Evolutionary conservation across 768 basidiomycete species (phyloP).

Genomic region (Leccinum truebloodii): DNA sequence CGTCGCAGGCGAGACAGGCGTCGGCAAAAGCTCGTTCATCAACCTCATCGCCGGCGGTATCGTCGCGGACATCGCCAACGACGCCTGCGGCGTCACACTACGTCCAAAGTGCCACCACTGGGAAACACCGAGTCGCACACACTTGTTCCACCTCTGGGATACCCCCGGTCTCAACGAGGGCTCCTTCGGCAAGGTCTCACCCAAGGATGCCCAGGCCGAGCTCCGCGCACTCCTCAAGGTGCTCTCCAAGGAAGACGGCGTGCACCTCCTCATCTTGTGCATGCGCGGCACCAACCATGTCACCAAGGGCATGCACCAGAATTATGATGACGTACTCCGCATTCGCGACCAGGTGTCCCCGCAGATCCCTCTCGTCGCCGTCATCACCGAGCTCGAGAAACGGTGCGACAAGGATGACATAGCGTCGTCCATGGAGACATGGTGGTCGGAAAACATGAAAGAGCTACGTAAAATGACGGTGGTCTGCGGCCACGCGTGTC

Average conservation of each 20-base stretch:
- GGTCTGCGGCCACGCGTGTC: conserved; percentile 23
- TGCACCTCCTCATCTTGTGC: conserved; percentile 28
- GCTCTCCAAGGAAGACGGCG: conserved; percentile 24
- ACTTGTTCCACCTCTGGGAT: conserved; percentile 26
- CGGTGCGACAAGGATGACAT: conserved; percentile 12
- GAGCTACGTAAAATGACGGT: conserved; percentile 7
- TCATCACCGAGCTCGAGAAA: conserved; percentile 30
- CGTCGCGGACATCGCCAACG: conserved; percentile 22
- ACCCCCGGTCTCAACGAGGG: conserved; percentile 27
- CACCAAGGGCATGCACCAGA: conserved; percentile 25
- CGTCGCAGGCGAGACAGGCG: conserved; percentile 27
- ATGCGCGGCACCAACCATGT: conserved; percentile 23
- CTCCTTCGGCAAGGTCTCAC: conserved; percentile 25
- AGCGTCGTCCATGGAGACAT: conserved; percentile 24
- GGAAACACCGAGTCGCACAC: conserved; percentile 20
- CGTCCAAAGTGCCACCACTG: conserved; percentile 13
- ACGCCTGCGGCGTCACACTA: conserved; percentile 25
- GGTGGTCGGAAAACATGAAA: conserved; percentile 21
- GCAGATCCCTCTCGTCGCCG: conserved; percentile 24
- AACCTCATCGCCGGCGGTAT: conserved; percentile 21
- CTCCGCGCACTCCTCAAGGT: conserved; percentile 20
- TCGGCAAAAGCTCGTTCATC: conserved; percentile 30
- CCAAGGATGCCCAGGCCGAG: conserved; percentile 21
- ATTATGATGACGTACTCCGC: conserved; percentile 17
- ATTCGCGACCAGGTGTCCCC: conserved; percentile 24